Conservation (phyloP, 495 filamentous ascomycete species). For the Penicillium lividum region DNA sequence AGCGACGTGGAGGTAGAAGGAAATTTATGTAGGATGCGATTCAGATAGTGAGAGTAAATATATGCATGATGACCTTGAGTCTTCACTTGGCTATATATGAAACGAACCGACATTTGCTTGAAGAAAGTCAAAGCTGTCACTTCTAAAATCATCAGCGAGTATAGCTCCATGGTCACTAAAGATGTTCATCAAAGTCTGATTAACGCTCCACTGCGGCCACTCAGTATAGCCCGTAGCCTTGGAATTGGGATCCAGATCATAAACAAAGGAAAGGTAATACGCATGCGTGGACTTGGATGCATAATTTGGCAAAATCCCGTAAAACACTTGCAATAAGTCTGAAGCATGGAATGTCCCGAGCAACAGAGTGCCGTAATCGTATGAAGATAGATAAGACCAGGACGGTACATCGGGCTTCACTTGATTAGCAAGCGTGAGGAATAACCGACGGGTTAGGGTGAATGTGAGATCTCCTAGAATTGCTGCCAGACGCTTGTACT, state of each 20-base stretch:
- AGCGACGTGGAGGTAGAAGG: conserved; percentile 30
- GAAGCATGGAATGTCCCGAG: conserved; percentile 72
- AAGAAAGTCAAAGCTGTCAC: conserved; percentile 50
- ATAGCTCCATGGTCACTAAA: conserved; percentile 42
- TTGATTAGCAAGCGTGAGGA: conserved; percentile 44
- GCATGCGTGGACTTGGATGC: conserved; percentile 58
- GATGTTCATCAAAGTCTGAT: conserved; percentile 59
- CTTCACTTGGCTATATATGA: conserved; percentile 39
- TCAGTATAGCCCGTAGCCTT: conserved; percentile 35
- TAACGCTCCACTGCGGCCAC: conserved; percentile 64
- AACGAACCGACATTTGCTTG: conserved; percentile 44
- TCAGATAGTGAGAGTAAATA: neutral
- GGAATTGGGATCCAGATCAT: conserved; percentile 64
- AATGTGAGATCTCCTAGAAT: conserved; percentile 71
- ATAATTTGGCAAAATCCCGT: conserved; percentile 60
- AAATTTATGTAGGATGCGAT: neutral
- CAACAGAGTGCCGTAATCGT: conserved; percentile 66
- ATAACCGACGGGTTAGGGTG: conserved; percentile 60
- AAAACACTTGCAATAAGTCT: conserved; percentile 67
- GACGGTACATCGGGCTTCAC: conserved; percentile 55
- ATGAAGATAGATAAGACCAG: conserved; percentile 73
- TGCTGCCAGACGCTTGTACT: conserved; percentile 76
- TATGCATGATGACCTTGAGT: neutral
- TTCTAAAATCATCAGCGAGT: conserved; percentile 62
- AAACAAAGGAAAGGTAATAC: conserved; percentile 67